Percentiles rank a stretch among this genome's conserved stretches.
phyloP scores from a whole-genome alignment of 1,139 yeast species.

The Yamadazyma spencermartinsiae region DNA sequence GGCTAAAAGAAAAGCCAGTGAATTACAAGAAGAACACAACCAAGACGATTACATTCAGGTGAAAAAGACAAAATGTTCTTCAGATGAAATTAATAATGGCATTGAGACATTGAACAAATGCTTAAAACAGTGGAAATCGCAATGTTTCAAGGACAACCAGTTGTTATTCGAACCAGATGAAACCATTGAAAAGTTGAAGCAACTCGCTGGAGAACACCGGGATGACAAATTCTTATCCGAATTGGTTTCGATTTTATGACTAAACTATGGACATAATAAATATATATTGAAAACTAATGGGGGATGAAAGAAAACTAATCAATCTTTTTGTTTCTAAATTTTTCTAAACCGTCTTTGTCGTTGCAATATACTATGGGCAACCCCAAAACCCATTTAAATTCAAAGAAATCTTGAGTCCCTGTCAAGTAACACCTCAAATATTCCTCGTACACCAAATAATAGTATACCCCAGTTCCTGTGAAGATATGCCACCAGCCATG shows the following conservation, averaged over 20 bases:
- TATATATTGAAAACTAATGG: background rate
- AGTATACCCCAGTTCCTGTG: conserved; percentile 71
- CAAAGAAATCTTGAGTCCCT: conserved; percentile 51
- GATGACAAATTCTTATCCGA: conserved; percentile 45
- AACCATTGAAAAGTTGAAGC: conserved; percentile 40
- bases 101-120: conserved; percentile 53
- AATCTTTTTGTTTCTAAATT: conserved; percentile 11
- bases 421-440: conserved; percentile 64
- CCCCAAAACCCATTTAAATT: conserved; percentile 52
- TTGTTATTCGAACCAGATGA: conserved; percentile 30
- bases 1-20: conserved; percentile 94
- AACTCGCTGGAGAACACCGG: conserved; percentile 27
- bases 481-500: conserved; percentile 99
- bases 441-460: conserved; percentile 65
- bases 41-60: conserved; percentile 39
- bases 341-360: conserved; percentile 31
- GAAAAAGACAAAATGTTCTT: conserved; percentile 53
- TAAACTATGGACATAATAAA: background rate
- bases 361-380: conserved; percentile 35
- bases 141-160: conserved; percentile 44
- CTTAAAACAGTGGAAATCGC: conserved; percentile 59
- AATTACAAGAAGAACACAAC: conserved; percentile 69
- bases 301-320: too few species aligned
- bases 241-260: conserved; percentile 30
- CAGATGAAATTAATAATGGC: conserved; percentile 58